Evolutionary conservation across 441 rosid genomes (phyloP).

Genomic region (Adansonia madagascariensis): DNA sequence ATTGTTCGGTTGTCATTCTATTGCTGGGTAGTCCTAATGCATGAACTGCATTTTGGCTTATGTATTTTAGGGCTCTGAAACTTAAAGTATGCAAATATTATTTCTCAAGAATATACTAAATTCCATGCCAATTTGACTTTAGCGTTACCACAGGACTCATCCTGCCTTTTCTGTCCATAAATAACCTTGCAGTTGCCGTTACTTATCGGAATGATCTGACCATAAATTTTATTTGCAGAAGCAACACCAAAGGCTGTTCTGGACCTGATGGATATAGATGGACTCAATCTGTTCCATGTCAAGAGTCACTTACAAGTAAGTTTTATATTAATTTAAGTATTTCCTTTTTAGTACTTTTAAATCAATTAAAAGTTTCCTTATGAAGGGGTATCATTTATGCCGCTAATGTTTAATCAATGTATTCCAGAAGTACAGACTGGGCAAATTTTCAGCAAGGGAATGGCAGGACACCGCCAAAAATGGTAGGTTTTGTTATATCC

Average conservation of each 20-base stretch:
- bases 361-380: not conserved
- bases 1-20: not conserved
- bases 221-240: constrained; percentile 35
- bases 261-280: constrained; percentile 35
- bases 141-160: not conserved
- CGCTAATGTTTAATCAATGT: constrained; percentile 11
- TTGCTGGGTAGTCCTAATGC: not conserved
- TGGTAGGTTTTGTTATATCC: constrained; percentile 35
- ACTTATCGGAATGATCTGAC: not conserved
- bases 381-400: constrained; percentile 6
- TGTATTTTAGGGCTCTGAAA: not conserved
- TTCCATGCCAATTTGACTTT: not conserved
- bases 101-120: not conserved
- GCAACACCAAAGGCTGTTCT: constrained; percentile 42
- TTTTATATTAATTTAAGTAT: constrained; percentile 7
- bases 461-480: constrained; percentile 24
- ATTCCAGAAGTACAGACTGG: constrained; percentile 41
- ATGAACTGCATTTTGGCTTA: not conserved
- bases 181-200: not conserved
- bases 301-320: constrained; percentile 54
- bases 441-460: constrained; percentile 22
- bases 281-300: constrained; percentile 39
- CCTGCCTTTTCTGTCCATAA: not conserved
- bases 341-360: not conserved
- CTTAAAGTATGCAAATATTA: not conserved